Percentiles rank a stretch among this genome's conserved stretches.
Evolutionary conservation across 768 basidiomycete genomes (phyloP).

Genomic region (Amanita pseudoporphyria): DNA sequence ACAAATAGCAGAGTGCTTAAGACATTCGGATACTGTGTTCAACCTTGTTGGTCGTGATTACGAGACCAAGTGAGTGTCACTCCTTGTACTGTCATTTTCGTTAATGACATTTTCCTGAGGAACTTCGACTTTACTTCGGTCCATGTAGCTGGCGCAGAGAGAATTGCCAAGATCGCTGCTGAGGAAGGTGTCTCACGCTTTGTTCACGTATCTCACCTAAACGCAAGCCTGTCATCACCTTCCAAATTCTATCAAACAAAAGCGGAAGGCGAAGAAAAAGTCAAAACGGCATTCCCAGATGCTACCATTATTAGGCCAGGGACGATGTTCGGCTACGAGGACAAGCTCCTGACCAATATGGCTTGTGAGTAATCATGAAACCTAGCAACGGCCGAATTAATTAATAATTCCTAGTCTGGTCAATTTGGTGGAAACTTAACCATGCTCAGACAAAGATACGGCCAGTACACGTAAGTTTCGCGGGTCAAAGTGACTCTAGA

Average conservation of each 20-base stretch:
- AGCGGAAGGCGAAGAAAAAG: constrained; percentile 80
- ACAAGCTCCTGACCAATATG: constrained; percentile 88
- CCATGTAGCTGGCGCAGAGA: constrained; percentile 72
- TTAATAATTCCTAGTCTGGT: constrained; percentile 51
- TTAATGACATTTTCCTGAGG: constrained; percentile 32
- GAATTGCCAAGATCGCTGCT: constrained; percentile 78
- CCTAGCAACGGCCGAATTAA: constrained; percentile 6
- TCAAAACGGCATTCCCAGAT: constrained; percentile 71
- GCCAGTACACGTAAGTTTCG: constrained; percentile 74
- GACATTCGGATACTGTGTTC: constrained; percentile 94
- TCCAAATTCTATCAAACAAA: constrained; percentile 87
- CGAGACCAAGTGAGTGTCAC: constrained; percentile 73
- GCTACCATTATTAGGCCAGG: constrained; percentile 87
- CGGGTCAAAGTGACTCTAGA: constrained; percentile 4
- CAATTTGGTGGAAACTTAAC: constrained; percentile 93
- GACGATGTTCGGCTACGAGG: constrained; percentile 88
- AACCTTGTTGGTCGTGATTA: constrained; percentile 93
- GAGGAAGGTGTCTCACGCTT: constrained; percentile 73
- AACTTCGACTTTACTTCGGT: constrained; percentile 82
- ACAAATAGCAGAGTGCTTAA: constrained; percentile 87
- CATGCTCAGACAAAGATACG: constrained; percentile 77
- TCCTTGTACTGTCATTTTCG: constrained; percentile 5
- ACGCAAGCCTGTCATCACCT: constrained; percentile 69
- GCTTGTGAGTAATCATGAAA: constrained; percentile 46
- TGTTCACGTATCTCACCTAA: constrained; percentile 92